Evolutionary conservation across 75 land plant genomes (phyloP).

Genomic region (Sequoiadendron giganteum): DNA sequence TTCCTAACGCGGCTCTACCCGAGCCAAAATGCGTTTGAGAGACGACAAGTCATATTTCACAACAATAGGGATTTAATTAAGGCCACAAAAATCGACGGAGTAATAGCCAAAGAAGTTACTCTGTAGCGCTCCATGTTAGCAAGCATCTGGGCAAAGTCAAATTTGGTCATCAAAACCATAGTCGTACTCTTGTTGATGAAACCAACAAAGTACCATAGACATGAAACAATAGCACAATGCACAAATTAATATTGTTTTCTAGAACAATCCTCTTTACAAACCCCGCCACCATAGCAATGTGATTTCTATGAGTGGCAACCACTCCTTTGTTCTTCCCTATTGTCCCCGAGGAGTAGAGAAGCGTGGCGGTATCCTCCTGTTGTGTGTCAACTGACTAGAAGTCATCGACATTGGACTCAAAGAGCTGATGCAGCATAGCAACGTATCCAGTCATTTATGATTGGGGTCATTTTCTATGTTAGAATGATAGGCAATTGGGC

Average conservation of each 20-base stretch:
- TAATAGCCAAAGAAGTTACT: constrained; percentile 27
- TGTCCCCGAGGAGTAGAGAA: no score
- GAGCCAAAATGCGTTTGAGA: constrained; percentile 18
- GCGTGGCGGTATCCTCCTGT: no score
- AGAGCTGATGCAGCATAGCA: no score
- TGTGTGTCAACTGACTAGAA: no score
- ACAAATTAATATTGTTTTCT: constrained; percentile 18
- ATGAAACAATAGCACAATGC: constrained; percentile 71
- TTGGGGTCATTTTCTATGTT: no score
- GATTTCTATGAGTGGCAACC: no score
- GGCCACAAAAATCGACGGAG: constrained; percentile 50
- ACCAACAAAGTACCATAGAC: constrained; percentile 43
- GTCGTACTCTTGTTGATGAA: constrained; percentile 23
- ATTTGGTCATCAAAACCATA: constrained; percentile 15
- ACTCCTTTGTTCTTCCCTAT: no score
- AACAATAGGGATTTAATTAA: constrained; percentile 21
- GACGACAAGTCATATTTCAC: constrained; percentile 43
- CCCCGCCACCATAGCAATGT: background rate
- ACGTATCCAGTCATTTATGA: no score
- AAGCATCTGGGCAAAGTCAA: constrained; percentile 4
- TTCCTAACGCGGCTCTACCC: constrained; percentile 59
- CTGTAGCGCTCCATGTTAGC: constrained; percentile 24
- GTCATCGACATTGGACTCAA: no score
- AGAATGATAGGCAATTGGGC: no score
- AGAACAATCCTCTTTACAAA: background rate